phyloP scores from a whole-genome alignment of 176 grass and related monocot species.

The Stipa capillata region DNA sequence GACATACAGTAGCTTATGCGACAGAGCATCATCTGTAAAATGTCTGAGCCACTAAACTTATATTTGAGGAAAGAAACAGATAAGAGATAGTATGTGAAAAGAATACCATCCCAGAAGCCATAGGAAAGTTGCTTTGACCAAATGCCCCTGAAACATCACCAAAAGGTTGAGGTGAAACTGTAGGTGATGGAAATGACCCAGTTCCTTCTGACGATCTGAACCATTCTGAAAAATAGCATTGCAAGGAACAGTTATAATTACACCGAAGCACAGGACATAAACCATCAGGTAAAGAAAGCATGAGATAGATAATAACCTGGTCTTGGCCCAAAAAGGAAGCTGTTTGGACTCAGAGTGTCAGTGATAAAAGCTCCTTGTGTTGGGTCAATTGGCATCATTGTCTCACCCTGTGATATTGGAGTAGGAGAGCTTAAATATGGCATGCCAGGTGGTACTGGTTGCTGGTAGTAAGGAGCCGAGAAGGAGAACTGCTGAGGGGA shows the following conservation, averaged over 20 bases:
- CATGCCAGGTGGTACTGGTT: slow-evolving; percentile 61
- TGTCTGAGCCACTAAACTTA: not conserved
- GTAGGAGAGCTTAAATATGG: slow-evolving; percentile 64
- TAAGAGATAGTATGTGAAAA: slow-evolving; percentile 16
- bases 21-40: not conserved
- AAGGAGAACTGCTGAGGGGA: slow-evolving; percentile 90
- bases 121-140: slow-evolving; percentile 56
- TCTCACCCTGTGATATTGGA: slow-evolving; percentile 66
- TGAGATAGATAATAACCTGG: slow-evolving; percentile 57
- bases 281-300: slow-evolving; percentile 20
- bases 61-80: slow-evolving; percentile 11
- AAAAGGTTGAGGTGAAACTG: slow-evolving; percentile 61
- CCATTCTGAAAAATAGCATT: slow-evolving; percentile 66
- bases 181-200: slow-evolving; percentile 60
- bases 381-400: slow-evolving; percentile 63
- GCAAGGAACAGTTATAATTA: slow-evolving; percentile 18
- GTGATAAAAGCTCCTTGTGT: slow-evolving; percentile 52
- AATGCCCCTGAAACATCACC: slow-evolving; percentile 44
- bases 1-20: not conserved
- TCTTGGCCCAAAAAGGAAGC: slow-evolving; percentile 65
- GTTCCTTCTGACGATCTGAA: slow-evolving; percentile 57
- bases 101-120: slow-evolving; percentile 59
- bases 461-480: slow-evolving; percentile 89
- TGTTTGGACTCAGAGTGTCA: slow-evolving; percentile 58
- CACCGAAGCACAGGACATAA: not conserved